A percentile compares a stretch with the other conserved stretches of the same genome.
Conservation (phyloP, 371 early-diverging fungal species). For the Chytridium lagenaria region DNA sequence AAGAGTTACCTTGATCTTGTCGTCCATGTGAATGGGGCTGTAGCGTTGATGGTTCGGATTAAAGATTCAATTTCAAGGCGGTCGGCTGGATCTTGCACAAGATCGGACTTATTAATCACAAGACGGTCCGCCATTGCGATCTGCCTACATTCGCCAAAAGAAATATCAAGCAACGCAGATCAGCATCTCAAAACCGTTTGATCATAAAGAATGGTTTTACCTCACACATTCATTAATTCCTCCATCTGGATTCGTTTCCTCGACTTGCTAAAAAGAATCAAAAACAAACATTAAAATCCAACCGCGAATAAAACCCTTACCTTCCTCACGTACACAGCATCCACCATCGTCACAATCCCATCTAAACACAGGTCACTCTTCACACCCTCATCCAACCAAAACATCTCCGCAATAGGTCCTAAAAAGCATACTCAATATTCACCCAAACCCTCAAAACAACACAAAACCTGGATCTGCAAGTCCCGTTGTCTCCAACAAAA, state of each 20-base stretch:
- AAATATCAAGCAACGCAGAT: neutral
- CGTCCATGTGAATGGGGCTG: slow-evolving; percentile 41
- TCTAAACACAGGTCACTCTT: slow-evolving; percentile 89
- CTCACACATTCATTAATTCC: slow-evolving; percentile 73
- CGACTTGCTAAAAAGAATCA: slow-evolving; percentile 51
- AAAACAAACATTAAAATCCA: neutral
- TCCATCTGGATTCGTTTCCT: slow-evolving; percentile 60
- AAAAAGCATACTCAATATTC: slow-evolving; percentile 23
- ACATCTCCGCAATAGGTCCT: slow-evolving; percentile 91
- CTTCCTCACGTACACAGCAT: slow-evolving; percentile 79
- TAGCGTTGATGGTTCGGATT: slow-evolving; percentile 49
- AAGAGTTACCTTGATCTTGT: slow-evolving; percentile 39
- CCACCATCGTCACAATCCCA: slow-evolving; percentile 90
- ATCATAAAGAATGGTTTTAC: slow-evolving; percentile 44
- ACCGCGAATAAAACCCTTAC: slow-evolving; percentile 6
- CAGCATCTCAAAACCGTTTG: neutral
- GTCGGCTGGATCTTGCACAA: slow-evolving; percentile 53
- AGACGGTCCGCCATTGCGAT: slow-evolving; percentile 95
- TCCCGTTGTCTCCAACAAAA: slow-evolving; percentile 93
- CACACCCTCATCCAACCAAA: slow-evolving; percentile 96
- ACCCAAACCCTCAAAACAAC: slow-evolving; percentile 30
- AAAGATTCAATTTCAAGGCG: slow-evolving; percentile 24
- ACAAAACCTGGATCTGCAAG: slow-evolving; percentile 76
- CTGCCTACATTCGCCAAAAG: slow-evolving; percentile 62
- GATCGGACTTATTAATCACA: slow-evolving; percentile 92